Percentiles rank a stretch among this genome's conserved stretches.
phyloP scores from a whole-genome alignment of 78 protist species.

The Ministeria vibrans region DNA sequence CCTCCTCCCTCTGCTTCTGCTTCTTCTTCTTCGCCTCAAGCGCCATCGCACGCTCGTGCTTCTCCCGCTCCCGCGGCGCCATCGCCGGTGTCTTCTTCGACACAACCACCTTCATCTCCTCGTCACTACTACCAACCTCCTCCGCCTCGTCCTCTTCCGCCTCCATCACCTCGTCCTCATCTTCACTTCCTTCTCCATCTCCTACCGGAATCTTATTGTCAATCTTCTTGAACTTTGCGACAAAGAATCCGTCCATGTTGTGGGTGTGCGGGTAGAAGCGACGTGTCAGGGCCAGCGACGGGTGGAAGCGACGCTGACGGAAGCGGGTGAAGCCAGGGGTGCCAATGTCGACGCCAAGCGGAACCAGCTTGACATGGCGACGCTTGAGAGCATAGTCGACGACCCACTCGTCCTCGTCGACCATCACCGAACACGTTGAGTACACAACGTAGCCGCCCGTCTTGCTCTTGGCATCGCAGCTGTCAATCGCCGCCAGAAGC shows the following conservation, averaged over 20 bases:
- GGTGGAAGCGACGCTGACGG: neutral
- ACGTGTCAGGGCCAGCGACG: constrained; percentile 45
- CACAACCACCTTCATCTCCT: too few species aligned
- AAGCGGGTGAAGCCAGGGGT: constrained; percentile 67
- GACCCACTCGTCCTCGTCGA: constrained; percentile 96
- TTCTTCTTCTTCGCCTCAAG: too few species aligned
- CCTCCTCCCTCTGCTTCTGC: too few species aligned
- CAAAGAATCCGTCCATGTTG: constrained; percentile 99
- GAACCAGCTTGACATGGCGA: constrained; percentile 78
- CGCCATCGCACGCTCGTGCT: too few species aligned
- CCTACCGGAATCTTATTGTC: neutral
- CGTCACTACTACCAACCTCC: too few species aligned
- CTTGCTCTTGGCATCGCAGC: constrained; percentile 66
- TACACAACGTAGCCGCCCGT: constrained; percentile 90
- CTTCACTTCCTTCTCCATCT: too few species aligned
- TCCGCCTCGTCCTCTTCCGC: too few species aligned
- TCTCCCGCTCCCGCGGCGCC: too few species aligned
- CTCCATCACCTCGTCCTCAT: too few species aligned
- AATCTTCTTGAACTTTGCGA: constrained; percentile 87
- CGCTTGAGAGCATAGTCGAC: constrained; percentile 88
- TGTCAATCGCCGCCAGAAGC: constrained; percentile 92
- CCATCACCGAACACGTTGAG: constrained; percentile 76
- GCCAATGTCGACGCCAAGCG: constrained; percentile 82
- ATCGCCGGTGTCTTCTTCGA: too few species aligned
- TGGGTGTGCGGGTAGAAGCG: constrained; percentile 98